Percentiles rank a stretch among this genome's conserved stretches.
Evolutionary conservation across 2,329 filamentous ascomycete species (phyloP).

Genomic region (Thielaviopsis populi): DNA sequence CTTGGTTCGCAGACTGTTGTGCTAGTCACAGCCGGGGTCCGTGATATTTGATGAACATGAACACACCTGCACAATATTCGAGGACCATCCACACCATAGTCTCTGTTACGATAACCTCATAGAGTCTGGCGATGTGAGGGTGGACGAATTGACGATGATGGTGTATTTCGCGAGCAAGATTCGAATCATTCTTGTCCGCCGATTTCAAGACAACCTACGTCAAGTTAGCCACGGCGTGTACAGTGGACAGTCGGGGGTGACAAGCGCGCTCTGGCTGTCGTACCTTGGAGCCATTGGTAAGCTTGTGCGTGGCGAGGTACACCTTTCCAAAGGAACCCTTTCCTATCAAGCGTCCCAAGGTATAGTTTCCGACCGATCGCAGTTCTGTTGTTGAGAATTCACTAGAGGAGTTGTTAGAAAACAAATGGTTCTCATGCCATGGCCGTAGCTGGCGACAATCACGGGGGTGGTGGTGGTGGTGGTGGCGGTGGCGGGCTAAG

Average conservation of each 20-base stretch:
- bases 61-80: constrained; percentile 81
- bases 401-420: constrained; percentile 34
- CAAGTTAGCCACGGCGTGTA: constrained; percentile 7
- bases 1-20: neutral
- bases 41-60: constrained; percentile 8
- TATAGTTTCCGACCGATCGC: constrained; percentile 87
- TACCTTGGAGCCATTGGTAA: constrained; percentile 96
- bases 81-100: constrained; percentile 87
- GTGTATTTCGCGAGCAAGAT: constrained; percentile 93
- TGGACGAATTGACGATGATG: constrained; percentile 97
- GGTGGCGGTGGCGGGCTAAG: neutral
- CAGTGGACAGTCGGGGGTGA: too few relatives aligned
- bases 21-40: neutral
- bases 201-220: constrained; percentile 78
- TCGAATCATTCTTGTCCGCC: constrained; percentile 87
- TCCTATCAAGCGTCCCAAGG: constrained; percentile 77
- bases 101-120: constrained; percentile 97
- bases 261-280: constrained; percentile 19
- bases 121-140: constrained; percentile 88
- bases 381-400: constrained; percentile 90
- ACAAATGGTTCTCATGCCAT: constrained; percentile 5
- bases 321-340: constrained; percentile 98
- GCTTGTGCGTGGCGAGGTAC: constrained; percentile 88
- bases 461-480: neutral
- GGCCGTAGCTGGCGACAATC: constrained; percentile 16